A percentile compares a stretch with the other conserved stretches of the same genome.
Conservation (phyloP, 495 filamentous ascomycete species). For the Pyronema domesticum region DNA sequence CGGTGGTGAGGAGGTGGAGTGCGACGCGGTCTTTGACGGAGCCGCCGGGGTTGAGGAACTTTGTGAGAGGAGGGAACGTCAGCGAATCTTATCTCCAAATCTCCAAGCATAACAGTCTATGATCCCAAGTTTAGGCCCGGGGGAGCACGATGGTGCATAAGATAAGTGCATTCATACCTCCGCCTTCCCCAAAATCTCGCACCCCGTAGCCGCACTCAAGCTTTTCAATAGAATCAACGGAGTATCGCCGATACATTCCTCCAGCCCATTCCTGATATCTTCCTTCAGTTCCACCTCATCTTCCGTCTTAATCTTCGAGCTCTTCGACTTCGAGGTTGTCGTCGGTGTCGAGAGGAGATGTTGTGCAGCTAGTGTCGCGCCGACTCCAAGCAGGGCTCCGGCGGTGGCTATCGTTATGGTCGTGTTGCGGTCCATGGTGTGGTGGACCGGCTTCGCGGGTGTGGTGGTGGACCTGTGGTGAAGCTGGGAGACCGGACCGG, state of each 20-base stretch:
- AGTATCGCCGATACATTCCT: slow-evolving; percentile 87
- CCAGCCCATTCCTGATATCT: slow-evolving; percentile 50
- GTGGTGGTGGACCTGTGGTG: too few relatives aligned
- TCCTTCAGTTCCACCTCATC: not conserved
- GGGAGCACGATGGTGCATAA: too few relatives aligned
- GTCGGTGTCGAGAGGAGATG: slow-evolving; percentile 3
- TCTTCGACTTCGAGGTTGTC: not conserved
- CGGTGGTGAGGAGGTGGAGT: slow-evolving; percentile 66
- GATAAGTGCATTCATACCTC: too few relatives aligned
- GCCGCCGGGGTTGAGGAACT: slow-evolving; percentile 86
- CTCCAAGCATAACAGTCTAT: too few relatives aligned
- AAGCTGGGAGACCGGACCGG: too few relatives aligned
- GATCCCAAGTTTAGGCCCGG: too few relatives aligned
- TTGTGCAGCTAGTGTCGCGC: slow-evolving; percentile 8
- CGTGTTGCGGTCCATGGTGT: slow-evolving; percentile 7
- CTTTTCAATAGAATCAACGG: slow-evolving; percentile 75
- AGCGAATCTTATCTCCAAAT: too few relatives aligned
- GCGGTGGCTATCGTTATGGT: slow-evolving; percentile 6
- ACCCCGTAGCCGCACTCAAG: slow-evolving; percentile 79
- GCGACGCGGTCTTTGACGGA: slow-evolving; percentile 94
- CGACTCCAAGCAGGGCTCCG: slow-evolving; percentile 11
- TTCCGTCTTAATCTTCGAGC: not conserved
- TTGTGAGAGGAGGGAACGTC: not conserved
- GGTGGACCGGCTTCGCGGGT: too few relatives aligned
- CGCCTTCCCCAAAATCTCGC: slow-evolving; percentile 83